Percentiles rank a stretch among this genome's conserved stretches.
Evolutionary conservation across 2,329 filamentous ascomycete genomes (phyloP).

Genomic region (Bipolaris victoriae): DNA sequence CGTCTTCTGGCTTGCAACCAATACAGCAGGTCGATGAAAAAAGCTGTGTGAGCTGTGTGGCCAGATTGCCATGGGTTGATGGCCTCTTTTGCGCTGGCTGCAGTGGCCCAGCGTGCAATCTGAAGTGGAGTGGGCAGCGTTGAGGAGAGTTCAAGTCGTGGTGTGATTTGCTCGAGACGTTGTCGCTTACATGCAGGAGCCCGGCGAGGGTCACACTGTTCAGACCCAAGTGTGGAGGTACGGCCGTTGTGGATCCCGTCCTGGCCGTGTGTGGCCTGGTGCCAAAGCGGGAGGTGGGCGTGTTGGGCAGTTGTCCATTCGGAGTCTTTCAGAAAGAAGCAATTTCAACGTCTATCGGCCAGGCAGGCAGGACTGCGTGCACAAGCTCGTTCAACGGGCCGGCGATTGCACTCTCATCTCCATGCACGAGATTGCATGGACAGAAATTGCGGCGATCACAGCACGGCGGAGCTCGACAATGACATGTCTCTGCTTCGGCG

Average conservation of each 20-base stretch:
- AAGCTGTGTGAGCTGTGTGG: neutral
- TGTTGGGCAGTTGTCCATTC: constrained; percentile 21
- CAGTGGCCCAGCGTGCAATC: constrained; percentile 3
- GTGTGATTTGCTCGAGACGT: constrained; percentile 19
- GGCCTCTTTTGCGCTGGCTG: neutral
- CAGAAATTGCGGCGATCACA: constrained; percentile 21
- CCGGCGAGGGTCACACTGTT: constrained; percentile 17
- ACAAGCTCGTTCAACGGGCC: constrained; percentile 34
- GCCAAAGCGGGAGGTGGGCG: constrained; percentile 11
- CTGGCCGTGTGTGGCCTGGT: constrained; percentile 28
- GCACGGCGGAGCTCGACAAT: constrained; percentile 15
- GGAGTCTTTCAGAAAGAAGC: constrained; percentile 23
- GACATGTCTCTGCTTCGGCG: constrained; percentile 16
- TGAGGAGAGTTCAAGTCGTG: constrained; percentile 14
- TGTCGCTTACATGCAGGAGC: constrained; percentile 30
- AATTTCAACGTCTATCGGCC: constrained; percentile 21
- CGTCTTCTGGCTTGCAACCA: constrained; percentile 4
- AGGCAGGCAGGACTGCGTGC: constrained; percentile 2
- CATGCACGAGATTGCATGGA: constrained; percentile 16
- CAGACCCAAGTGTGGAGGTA: constrained; percentile 33
- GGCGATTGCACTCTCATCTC: constrained; percentile 19
- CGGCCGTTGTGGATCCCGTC: constrained; percentile 31
- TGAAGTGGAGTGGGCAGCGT: constrained; percentile 8
- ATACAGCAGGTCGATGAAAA: neutral
- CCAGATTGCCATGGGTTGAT: neutral